Conservation (phyloP, 1,284 basidiomycete genomes). For the Puccinia polysora region DNA sequence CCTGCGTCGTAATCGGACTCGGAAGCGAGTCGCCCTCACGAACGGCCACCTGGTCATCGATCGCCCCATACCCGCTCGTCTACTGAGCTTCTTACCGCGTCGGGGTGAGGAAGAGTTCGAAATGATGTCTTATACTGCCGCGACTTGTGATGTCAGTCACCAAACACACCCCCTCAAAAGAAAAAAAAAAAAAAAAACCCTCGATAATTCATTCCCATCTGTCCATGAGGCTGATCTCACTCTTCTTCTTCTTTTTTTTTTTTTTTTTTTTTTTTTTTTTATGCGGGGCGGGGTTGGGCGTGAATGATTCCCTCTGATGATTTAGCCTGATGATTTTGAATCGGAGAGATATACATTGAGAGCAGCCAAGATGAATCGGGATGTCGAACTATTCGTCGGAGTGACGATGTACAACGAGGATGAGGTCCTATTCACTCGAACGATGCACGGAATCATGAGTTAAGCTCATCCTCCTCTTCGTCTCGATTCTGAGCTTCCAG, state of each 20-base stretch:
- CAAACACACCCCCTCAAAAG: not conserved
- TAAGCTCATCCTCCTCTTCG: slow-evolving; percentile 43
- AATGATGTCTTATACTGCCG: slow-evolving; percentile 72
- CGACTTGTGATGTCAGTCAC: slow-evolving; percentile 67
- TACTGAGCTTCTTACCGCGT: slow-evolving; percentile 68
- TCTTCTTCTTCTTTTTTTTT: not conserved
- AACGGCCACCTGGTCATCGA: slow-evolving; percentile 83
- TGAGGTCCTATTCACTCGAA: slow-evolving; percentile 86
- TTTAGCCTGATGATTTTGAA: slow-evolving; percentile 77
- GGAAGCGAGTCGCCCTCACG: slow-evolving; percentile 57
- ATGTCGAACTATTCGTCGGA: slow-evolving; percentile 87
- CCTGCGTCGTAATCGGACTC: slow-evolving; percentile 59
- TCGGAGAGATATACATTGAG: slow-evolving; percentile 74
- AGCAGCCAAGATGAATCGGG: slow-evolving; percentile 71
- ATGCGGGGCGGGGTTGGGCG: no score
- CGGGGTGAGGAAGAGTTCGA: slow-evolving; percentile 77
- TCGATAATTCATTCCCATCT: not conserved
- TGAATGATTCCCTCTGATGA: no score
- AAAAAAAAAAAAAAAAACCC: not conserved
- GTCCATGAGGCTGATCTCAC: not conserved
- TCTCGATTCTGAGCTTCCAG: no score
- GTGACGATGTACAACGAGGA: slow-evolving; percentile 98
- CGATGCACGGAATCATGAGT: slow-evolving; percentile 89
- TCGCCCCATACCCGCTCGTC: slow-evolving; percentile 73
- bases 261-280: not conserved